Base-by-base conservation (phyloP, 148 eudicot species). In the Diospyros lotus region DNA sequence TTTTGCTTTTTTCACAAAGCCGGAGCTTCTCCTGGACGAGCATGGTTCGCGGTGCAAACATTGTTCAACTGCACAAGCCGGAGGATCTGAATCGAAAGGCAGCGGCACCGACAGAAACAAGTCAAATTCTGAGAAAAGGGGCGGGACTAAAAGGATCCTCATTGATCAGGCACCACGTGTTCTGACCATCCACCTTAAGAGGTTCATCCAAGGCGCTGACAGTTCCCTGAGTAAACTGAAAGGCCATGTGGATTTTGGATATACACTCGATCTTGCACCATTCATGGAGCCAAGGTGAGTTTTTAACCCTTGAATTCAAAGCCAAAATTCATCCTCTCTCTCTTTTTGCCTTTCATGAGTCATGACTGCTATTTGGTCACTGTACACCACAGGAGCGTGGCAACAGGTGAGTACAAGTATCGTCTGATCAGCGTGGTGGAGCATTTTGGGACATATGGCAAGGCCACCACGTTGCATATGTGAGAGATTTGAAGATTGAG, bases 381-480 rank as follows among this genome's bases (percentile, higher is more conserved):
- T 48, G 52, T 48, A 8, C 0, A 28, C 52, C 6, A 0, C 91
- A 91, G 98, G 87, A 82, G 85, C 66, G 18, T 73, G 5, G 84
- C 83, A 46, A 71, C 46, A 56, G 87, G 77, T 6, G 68, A 68
- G 50, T 84, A 75, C 80, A 80, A 77, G 44, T 94, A 88, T 67
- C 93, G 82, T 6, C 79, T 94, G 73, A 52, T 87, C 44, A 97
- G 98, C 28, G 88, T 94, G 77, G 97, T 94, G 76, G 98, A 84
- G 87, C 98, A 94, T 82, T 68, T 69, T 5, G 98, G 98, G 51
- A 82, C 17, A 94, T 94, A 92, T 85, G 90, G 78, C 89, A 89
- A 43, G 96, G 97, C 55, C 98, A 92, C 75, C 92, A 94, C 76
- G 84, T 92, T 69, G 97, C 98, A 50, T 90, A 90, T 74, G 87